phyloP scores from a whole-genome alignment of 225 moss, liverwort and hornwort species.

The Ulota crispa region DNA sequence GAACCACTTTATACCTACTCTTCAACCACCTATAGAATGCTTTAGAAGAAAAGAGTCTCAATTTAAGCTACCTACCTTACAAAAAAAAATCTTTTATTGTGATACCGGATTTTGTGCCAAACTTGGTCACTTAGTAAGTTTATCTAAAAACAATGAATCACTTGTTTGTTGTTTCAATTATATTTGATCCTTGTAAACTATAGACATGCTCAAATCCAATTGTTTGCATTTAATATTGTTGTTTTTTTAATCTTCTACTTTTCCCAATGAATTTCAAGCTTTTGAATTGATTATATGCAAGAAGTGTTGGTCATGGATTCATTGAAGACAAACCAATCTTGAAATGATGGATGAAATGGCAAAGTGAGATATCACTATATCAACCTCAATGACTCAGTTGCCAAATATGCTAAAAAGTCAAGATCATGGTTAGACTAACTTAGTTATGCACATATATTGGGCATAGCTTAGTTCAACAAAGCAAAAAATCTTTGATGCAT shows the following conservation, averaged over 20 bases:
- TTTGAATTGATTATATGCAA: constrained; percentile 37
- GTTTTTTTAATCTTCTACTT: background rate
- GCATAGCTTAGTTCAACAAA: background rate
- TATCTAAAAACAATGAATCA: background rate
- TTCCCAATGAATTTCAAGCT: background rate
- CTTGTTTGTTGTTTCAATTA: background rate
- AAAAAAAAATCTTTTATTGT: constrained; percentile 60
- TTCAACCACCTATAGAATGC: too few relatives aligned
- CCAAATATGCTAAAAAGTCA: constrained; percentile 69
- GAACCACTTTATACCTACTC: too few relatives aligned
- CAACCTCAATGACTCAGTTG: constrained; percentile 70
- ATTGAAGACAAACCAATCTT: constrained; percentile 46
- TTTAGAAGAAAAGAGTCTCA: too few relatives aligned
- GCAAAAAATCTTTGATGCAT: background rate
- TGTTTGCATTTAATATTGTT: background rate
- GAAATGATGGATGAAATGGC: too few relatives aligned
- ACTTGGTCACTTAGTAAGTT: constrained; percentile 77
- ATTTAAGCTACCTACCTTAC: too few relatives aligned
- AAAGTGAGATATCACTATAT: constrained; percentile 79
- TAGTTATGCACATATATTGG: background rate
- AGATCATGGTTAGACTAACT: background rate
- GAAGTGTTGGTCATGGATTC: constrained; percentile 74
- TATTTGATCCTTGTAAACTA: constrained; percentile 1
- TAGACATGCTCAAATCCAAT: background rate
- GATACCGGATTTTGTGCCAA: constrained; percentile 71